These are phyloP conservation scores for Colletotrichum incanum DNA, from an alignment of 2,329 filamentous ascomycete genomes.

Conservation along the genomic window DNA sequence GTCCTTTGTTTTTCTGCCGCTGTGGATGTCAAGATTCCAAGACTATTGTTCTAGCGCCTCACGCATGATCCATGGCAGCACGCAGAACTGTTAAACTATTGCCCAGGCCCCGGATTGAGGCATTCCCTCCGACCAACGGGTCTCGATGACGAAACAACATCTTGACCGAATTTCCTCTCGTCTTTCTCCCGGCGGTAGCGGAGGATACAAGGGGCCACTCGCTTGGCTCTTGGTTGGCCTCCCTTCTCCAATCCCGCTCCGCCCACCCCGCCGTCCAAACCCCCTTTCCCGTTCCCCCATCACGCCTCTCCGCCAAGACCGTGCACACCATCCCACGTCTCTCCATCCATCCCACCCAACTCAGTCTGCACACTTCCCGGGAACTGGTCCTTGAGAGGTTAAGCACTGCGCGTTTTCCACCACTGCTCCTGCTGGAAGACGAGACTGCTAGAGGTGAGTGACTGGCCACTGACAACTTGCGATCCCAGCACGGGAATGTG, in stretches of 20 bases:
- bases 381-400: conserved; percentile 6
- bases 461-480: neutral
- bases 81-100: neutral
- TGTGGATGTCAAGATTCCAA: neutral
- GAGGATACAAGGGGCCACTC: neutral
- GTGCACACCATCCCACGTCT: conserved; percentile 14
- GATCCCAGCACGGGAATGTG: neutral
- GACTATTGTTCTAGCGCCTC: neutral
- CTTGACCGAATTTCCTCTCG: neutral
- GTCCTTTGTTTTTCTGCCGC: neutral
- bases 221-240: conserved; percentile 1
- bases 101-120: conserved; percentile 17
- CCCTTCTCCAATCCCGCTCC: conserved; percentile 34
- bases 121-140: conserved; percentile 6
- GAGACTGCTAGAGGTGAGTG: neutral
- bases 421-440: too few species aligned
- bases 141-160: conserved; percentile 27
- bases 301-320: conserved; percentile 32
- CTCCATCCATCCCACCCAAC: neutral
- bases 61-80: neutral
- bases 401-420: neutral
- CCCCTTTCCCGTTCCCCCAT: conserved; percentile 1
- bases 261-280: conserved; percentile 27
- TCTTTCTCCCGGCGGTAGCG: neutral
- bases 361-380: neutral